Evolutionary conservation across 306 rosid genomes (phyloP).

Genomic region (Benincasa hispida): DNA sequence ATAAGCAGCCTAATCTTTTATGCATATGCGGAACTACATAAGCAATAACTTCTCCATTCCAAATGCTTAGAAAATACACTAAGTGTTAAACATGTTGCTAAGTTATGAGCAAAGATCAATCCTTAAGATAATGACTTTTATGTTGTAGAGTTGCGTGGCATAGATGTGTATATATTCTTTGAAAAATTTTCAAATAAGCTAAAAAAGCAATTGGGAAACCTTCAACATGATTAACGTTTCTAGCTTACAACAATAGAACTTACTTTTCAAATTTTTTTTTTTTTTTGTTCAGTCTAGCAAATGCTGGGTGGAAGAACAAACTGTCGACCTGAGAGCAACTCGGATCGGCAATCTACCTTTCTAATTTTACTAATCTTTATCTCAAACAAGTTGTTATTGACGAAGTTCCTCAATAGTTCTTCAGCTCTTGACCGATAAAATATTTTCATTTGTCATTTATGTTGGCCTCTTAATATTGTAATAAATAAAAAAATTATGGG

Average conservation of each 20-base stretch:
- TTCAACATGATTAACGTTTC: background rate
- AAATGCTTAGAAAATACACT: background rate
- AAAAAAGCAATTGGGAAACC: background rate
- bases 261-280: background rate
- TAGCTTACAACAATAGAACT: background rate
- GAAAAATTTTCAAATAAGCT: background rate
- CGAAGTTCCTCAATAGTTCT: background rate
- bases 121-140: background rate
- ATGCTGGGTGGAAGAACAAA: background rate
- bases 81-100: background rate
- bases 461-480: background rate
- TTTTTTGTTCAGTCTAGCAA: background rate
- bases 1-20: background rate
- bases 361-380: background rate
- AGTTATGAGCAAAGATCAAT: background rate
- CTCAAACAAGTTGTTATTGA: background rate
- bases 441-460: background rate
- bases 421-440: background rate
- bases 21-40: background rate
- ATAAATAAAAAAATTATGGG: too few relatives aligned
- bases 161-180: background rate
- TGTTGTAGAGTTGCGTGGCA: background rate
- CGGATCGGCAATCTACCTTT: background rate
- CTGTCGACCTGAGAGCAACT: background rate
- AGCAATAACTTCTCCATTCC: constrained; percentile 1